A percentile compares a stretch with the other conserved stretches of the same genome.
phyloP scores from a whole-genome alignment of 1,284 basidiomycete species.

The Tilletia indica region DNA sequence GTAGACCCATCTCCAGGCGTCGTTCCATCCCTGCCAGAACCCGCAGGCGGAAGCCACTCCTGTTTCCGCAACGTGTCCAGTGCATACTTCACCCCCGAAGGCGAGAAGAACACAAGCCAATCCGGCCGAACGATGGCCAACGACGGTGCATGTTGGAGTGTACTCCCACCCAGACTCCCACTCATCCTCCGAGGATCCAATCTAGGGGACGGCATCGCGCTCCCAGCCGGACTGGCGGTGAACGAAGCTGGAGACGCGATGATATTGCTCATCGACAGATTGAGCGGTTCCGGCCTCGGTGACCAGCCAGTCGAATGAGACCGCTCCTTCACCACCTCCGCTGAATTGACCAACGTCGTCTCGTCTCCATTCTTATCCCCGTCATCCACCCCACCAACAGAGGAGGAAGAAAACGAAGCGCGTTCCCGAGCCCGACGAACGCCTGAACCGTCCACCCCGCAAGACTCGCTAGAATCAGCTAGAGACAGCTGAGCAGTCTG shows the following conservation, averaged over 20 bases:
- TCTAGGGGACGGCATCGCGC: constrained; percentile 28
- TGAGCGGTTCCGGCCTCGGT: no score
- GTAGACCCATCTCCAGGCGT: no score
- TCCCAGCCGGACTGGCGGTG: constrained; percentile 26
- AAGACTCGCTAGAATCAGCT: not conserved
- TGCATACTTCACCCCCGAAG: constrained; percentile 49
- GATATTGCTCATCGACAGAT: not conserved
- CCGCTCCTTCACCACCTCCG: no score
- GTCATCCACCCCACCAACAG: no score
- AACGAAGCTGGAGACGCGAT: constrained; percentile 28
- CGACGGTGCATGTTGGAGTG: constrained; percentile 18
- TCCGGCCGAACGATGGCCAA: constrained; percentile 31
- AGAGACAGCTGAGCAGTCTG: not conserved
- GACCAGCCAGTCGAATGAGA: no score
- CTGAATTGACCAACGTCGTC: not conserved
- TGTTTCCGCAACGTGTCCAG: constrained; percentile 38
- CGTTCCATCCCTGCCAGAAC: not conserved
- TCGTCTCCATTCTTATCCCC: not conserved
- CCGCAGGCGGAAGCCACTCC: constrained; percentile 38
- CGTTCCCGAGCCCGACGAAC: no score
- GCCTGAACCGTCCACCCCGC: not conserved
- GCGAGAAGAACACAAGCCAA: constrained; percentile 55
- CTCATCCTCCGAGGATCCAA: constrained; percentile 30
- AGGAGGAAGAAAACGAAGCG: no score
- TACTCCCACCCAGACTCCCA: constrained; percentile 15